Evolutionary conservation across 208 protist genomes (phyloP).

Genomic region (Spongospora subterranea): DNA sequence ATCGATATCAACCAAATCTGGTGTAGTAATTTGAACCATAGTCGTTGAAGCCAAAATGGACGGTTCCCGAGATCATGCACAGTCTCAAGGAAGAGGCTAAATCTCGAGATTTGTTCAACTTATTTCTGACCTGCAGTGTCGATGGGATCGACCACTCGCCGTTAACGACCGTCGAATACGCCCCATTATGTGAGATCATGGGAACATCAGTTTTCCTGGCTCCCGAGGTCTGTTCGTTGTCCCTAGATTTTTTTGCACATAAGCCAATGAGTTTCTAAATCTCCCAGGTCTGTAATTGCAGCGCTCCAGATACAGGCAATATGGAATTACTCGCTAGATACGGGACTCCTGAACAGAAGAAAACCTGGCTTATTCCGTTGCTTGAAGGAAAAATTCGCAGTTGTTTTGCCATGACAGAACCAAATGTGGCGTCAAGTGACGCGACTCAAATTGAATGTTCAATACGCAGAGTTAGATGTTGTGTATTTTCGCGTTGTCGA

Average conservation of each 20-base stretch:
- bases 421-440: constrained; percentile 71
- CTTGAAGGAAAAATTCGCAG: constrained; percentile 23
- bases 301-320: constrained; percentile 57
- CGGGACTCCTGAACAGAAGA: constrained; percentile 75
- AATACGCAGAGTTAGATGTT: too few relatives aligned
- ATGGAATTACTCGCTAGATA: constrained; percentile 78
- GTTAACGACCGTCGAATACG: constrained; percentile 16
- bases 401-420: constrained; percentile 59
- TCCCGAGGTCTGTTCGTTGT: neutral
- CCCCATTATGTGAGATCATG: constrained; percentile 61
- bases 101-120: constrained; percentile 79
- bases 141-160: neutral
- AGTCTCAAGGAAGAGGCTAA: constrained; percentile 75
- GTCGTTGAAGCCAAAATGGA: too few relatives aligned
- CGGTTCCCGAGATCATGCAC: constrained; percentile 72
- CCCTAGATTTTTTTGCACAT: constrained; percentile 74
- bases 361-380: constrained; percentile 6
- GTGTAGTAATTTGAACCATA: too few relatives aligned
- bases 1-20: too few relatives aligned
- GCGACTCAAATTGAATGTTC: constrained; percentile 72
- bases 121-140: constrained; percentile 74
- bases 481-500: too few relatives aligned
- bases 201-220: neutral
- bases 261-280: constrained; percentile 71
- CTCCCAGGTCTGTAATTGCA: constrained; percentile 14